Percentiles rank a stretch among this genome's conserved stretches.
phyloP scores from a whole-genome alignment of 2,329 filamentous ascomycete genomes.

The Ophiocordyceps camponoti-floridani region DNA sequence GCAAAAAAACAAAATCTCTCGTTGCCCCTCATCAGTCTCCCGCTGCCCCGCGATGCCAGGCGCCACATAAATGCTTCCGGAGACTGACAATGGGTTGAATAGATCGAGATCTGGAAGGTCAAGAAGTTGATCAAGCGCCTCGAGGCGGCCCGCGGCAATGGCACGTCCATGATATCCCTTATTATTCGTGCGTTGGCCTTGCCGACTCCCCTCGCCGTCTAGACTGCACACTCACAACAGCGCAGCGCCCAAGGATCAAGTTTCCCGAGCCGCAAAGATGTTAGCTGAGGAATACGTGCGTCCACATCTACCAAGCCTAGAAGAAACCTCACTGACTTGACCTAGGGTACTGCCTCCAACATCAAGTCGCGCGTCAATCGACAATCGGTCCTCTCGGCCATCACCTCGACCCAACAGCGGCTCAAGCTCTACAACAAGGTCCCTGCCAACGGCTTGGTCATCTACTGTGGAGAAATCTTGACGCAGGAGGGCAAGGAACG shows the following conservation, averaged over 20 bases:
- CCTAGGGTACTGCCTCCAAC: slow-evolving; percentile 81
- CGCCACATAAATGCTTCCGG: not conserved
- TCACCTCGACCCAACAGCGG: slow-evolving; percentile 96
- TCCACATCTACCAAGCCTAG: not conserved
- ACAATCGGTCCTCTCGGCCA: slow-evolving; percentile 92
- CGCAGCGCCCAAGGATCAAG: slow-evolving; percentile 88
- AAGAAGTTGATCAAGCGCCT: slow-evolving; percentile 99
- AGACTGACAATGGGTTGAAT: not conserved
- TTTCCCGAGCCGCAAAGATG: slow-evolving; percentile 95
- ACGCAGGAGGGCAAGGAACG: slow-evolving; percentile 96
- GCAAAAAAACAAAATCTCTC: slow-evolving; percentile 4
- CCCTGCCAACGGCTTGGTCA: slow-evolving; percentile 87
- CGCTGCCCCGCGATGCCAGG: slow-evolving; percentile 13
- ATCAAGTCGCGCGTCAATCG: slow-evolving; percentile 99
- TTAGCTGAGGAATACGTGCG: slow-evolving; percentile 98
- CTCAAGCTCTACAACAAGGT: slow-evolving; percentile 99
- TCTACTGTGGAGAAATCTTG: slow-evolving; percentile 99
- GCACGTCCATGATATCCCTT: slow-evolving; percentile 98
- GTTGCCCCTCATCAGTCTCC: not conserved
- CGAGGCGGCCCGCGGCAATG: slow-evolving; percentile 92
- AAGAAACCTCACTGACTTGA: slow-evolving; percentile 5
- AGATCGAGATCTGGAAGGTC: slow-evolving; percentile 82
- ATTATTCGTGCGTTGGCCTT: slow-evolving; percentile 63
- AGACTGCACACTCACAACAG: slow-evolving; percentile 1
- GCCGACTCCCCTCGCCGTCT: not conserved